A percentile compares a stretch with the other conserved stretches of the same genome.
phyloP scores from a whole-genome alignment of 2,329 filamentous ascomycete genomes.

The Penicillium psychrosexuale region DNA sequence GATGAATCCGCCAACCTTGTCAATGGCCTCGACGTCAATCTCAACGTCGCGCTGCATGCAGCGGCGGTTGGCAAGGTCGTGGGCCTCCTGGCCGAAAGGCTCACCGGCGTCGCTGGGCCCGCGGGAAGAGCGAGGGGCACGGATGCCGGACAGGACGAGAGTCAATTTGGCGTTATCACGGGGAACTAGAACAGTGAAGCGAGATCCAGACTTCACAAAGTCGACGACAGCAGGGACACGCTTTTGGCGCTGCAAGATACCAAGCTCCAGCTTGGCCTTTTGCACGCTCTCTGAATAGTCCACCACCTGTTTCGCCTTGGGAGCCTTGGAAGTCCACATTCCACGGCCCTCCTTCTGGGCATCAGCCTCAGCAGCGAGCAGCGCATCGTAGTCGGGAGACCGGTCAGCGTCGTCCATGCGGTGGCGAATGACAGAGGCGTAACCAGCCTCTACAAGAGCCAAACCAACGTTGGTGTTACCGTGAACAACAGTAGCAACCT shows the following conservation, averaged over 20 bases:
- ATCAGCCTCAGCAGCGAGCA: constrained; percentile 45
- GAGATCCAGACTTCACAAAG: constrained; percentile 94
- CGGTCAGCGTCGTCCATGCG: constrained; percentile 91
- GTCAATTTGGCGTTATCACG: constrained; percentile 93
- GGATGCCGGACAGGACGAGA: constrained; percentile 88
- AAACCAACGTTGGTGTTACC: constrained; percentile 86
- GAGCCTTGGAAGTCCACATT: constrained; percentile 88
- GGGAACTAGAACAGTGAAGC: constrained; percentile 88
- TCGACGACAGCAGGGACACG: constrained; percentile 91
- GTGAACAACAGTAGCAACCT: constrained; percentile 82
- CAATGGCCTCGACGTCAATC: constrained; percentile 88
- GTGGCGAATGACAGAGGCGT: constrained; percentile 90
- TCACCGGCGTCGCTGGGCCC: constrained; percentile 78
- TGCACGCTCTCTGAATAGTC: constrained; percentile 91
- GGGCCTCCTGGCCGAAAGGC: constrained; percentile 90
- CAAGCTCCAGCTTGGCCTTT: constrained; percentile 91
- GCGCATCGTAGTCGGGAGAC: constrained; percentile 81
- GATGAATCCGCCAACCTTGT: constrained; percentile 97
- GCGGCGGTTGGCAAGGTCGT: constrained; percentile 83
- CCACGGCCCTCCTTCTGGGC: constrained; percentile 88
- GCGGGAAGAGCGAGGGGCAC: constrained; percentile 81
- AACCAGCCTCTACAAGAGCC: constrained; percentile 83
- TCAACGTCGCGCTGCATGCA: constrained; percentile 94
- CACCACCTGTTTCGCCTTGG: constrained; percentile 75
- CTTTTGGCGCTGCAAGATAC: constrained; percentile 83